These are phyloP conservation scores for Brassica incana DNA, from an alignment of 345 rosid genomes.

Conservation along the genomic window DNA sequence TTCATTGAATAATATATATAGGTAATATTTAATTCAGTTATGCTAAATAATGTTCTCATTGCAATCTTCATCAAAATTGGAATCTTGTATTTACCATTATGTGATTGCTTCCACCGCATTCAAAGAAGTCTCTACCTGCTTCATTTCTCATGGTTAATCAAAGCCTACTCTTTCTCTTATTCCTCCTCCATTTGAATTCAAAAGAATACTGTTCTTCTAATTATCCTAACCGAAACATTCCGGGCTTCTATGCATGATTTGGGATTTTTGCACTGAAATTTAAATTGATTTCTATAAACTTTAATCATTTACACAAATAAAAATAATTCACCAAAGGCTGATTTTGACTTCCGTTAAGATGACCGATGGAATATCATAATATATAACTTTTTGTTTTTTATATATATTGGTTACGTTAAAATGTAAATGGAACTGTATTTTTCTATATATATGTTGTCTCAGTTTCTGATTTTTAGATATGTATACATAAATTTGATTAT, in stretches of 20 bases:
- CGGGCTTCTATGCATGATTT: neutral
- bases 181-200: constrained; percentile 31
- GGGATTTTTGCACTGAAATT: neutral
- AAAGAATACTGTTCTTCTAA: constrained; percentile 18
- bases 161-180: constrained; percentile 20
- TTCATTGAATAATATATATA: too few relatives aligned
- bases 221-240: constrained; percentile 7
- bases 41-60: constrained; percentile 32
- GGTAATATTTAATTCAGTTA: constrained; percentile 8
- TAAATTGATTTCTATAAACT: neutral
- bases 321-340: neutral
- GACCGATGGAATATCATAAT: neutral
- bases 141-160: constrained; percentile 33
- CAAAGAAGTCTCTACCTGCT: constrained; percentile 39
- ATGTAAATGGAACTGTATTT: neutral
- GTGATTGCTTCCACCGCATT: constrained; percentile 38
- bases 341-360: neutral
- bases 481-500: neutral
- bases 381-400: neutral
- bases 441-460: too few relatives aligned
- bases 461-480: neutral
- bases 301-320: neutral
- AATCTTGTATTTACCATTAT: constrained; percentile 32
- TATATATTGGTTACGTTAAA: neutral
- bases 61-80: constrained; percentile 46